Percentiles rank a stretch among this genome's conserved stretches.
phyloP scores from a whole-genome alignment of 2,329 filamentous ascomycete species.

The Penicillium sp. region DNA sequence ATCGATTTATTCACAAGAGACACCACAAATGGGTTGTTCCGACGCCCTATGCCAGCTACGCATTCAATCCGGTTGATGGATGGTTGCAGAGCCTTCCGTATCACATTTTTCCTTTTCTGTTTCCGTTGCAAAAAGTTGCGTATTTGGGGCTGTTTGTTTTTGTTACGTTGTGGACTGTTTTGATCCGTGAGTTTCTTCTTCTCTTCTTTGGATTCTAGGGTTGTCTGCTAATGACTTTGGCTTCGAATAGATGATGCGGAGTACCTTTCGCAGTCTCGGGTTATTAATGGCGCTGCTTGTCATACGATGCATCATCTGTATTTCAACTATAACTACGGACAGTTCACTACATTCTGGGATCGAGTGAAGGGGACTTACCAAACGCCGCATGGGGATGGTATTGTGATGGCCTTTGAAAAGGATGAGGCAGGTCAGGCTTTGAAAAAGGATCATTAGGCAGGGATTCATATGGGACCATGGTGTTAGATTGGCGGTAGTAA shows the following conservation, averaged over 20 bases:
- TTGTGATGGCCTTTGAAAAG: background rate
- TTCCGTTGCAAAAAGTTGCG: slow-evolving; percentile 77
- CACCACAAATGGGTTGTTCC: slow-evolving; percentile 97
- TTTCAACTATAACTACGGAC: slow-evolving; percentile 80
- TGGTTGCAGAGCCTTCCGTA: slow-evolving; percentile 79
- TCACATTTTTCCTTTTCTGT: slow-evolving; percentile 77
- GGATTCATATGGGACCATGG: background rate
- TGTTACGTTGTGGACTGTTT: slow-evolving; percentile 84
- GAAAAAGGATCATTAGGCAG: background rate
- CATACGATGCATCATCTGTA: slow-evolving; percentile 87
- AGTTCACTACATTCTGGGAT: slow-evolving; percentile 82
- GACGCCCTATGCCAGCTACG: slow-evolving; percentile 75
- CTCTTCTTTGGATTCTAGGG: background rate
- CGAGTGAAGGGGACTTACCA: slow-evolving; percentile 73
- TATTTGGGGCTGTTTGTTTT: slow-evolving; percentile 75
- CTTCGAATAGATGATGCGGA: slow-evolving; percentile 65
- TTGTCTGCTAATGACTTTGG: background rate
- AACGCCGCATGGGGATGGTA: slow-evolving; percentile 14
- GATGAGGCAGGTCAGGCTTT: background rate
- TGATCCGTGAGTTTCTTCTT: slow-evolving; percentile 52
- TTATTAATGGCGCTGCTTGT: slow-evolving; percentile 85
- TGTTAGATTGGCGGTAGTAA: background rate
- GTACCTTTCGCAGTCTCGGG: slow-evolving; percentile 71
- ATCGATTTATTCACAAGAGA: slow-evolving; percentile 80
- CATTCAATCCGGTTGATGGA: slow-evolving; percentile 81